phyloP scores from a whole-genome alignment of 1,139 yeast species.

The Taphrina wiesneri region DNA sequence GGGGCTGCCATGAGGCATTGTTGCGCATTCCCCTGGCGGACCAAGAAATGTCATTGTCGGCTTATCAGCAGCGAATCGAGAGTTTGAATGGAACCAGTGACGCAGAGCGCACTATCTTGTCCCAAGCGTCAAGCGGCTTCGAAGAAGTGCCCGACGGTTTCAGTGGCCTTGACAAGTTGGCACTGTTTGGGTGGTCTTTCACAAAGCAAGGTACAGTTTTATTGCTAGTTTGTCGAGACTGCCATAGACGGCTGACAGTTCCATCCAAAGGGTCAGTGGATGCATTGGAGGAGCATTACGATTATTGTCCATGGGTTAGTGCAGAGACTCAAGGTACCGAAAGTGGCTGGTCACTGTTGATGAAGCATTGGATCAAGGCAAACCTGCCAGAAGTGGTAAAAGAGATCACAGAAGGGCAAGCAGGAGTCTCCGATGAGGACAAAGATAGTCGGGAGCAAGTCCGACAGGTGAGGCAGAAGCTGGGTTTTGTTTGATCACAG shows the following conservation, averaged over 20 bases:
- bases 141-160: background rate
- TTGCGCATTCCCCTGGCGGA: conserved; percentile 12
- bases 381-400: background rate
- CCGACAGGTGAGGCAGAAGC: background rate
- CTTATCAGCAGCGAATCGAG: background rate
- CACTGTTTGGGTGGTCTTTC: conserved; percentile 20
- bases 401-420: background rate
- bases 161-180: background rate
- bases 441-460: background rate
- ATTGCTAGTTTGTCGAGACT: background rate
- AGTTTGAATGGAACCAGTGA: background rate
- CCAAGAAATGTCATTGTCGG: background rate
- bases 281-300: conserved; percentile 12
- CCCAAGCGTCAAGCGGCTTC: background rate
- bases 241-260: conserved; percentile 5
- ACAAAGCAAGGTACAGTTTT: background rate
- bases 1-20: background rate
- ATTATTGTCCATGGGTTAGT: conserved; percentile 30
- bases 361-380: background rate
- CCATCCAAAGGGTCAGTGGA: background rate
- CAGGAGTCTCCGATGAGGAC: background rate
- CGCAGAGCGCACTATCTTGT: background rate
- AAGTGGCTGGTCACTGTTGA: background rate
- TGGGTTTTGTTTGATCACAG: background rate
- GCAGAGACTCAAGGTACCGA: conserved; percentile 9